A percentile compares a stretch with the other conserved stretches of the same genome.
Evolutionary conservation across 495 filamentous ascomycete genomes (phyloP).

Genomic region (Aspergillus cristatus): DNA sequence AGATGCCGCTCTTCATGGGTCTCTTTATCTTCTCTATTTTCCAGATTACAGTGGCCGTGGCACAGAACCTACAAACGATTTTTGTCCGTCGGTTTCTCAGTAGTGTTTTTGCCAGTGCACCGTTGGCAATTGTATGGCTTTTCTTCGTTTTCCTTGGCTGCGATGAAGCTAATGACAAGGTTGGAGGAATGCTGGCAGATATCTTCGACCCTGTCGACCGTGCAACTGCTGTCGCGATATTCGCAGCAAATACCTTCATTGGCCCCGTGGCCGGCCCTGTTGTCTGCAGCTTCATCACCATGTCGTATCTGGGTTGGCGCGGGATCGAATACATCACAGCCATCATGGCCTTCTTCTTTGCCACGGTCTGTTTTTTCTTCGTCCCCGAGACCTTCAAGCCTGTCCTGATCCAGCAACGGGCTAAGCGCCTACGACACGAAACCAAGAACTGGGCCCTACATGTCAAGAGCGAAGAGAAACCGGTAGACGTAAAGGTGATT

Average conservation of each 20-base stretch:
- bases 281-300: conserved; percentile 43
- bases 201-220: conserved; percentile 46
- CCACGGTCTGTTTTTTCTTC: conserved; percentile 27
- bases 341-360: conserved; percentile 40
- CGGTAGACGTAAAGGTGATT: conserved; percentile 21
- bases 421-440: conserved; percentile 37
- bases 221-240: conserved; percentile 46
- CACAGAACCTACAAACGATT: conserved; percentile 42
- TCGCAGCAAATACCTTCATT: conserved; percentile 41
- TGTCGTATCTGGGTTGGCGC: conserved; percentile 43
- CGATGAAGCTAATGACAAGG: conserved; percentile 6
- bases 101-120: conserved; percentile 47
- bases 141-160: background rate
- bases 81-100: conserved; percentile 47
- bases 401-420: conserved; percentile 40
- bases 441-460: conserved; percentile 51
- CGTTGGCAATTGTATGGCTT: conserved; percentile 41
- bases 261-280: conserved; percentile 50
- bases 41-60: conserved; percentile 46
- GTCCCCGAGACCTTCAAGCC: conserved; percentile 47
- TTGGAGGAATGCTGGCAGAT: conserved; percentile 46
- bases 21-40: conserved; percentile 43
- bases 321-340: conserved; percentile 51
- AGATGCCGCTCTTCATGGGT: conserved; percentile 41
- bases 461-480: conserved; percentile 11